A percentile compares a stretch with the other conserved stretches of the same genome.
Evolutionary conservation across 352 stramenopile genomes (phyloP).

Genomic region (Pythium periplocum): DNA sequence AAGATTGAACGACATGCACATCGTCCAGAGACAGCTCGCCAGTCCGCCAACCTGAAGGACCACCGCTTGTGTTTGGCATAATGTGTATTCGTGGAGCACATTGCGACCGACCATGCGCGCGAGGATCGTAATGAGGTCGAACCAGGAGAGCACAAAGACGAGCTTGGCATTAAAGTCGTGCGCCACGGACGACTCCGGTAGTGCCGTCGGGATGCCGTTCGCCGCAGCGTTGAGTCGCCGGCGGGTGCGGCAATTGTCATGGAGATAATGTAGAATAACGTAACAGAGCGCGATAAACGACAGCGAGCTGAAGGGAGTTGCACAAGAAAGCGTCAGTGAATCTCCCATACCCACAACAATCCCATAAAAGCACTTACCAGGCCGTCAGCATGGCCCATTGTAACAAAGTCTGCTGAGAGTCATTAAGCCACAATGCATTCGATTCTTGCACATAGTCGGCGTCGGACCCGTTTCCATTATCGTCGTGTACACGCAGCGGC

Average conservation of each 20-base stretch:
- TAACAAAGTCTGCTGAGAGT: too few species aligned
- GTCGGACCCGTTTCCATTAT: too few species aligned
- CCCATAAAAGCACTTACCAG: not conserved
- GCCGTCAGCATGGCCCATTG: too few species aligned
- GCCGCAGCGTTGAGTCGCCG: not conserved
- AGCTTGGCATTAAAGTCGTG: conserved; percentile 68
- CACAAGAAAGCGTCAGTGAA: not conserved
- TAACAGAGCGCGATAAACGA: conserved; percentile 60
- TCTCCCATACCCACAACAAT: not conserved
- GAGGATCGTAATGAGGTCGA: conserved; percentile 53
- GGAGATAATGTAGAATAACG: conserved; percentile 60
- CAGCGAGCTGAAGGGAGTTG: conserved; percentile 21
- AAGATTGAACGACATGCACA: conserved; percentile 76
- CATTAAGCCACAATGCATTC: too few species aligned
- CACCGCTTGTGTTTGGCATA: conserved; percentile 52
- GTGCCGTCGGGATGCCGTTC: not conserved
- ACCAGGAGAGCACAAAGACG: conserved; percentile 62
- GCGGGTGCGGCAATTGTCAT: conserved; percentile 20
- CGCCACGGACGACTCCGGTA: not conserved
- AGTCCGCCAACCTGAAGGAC: conserved; percentile 54
- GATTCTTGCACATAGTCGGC: too few species aligned
- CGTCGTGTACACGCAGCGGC: too few species aligned
- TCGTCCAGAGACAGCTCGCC: conserved; percentile 64
- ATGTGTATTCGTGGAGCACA: conserved; percentile 28
- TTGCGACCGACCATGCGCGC: conserved; percentile 50